Base-by-base conservation (phyloP, 805 yeast genomes). In the Starmerella potacharoeniae region DNA sequence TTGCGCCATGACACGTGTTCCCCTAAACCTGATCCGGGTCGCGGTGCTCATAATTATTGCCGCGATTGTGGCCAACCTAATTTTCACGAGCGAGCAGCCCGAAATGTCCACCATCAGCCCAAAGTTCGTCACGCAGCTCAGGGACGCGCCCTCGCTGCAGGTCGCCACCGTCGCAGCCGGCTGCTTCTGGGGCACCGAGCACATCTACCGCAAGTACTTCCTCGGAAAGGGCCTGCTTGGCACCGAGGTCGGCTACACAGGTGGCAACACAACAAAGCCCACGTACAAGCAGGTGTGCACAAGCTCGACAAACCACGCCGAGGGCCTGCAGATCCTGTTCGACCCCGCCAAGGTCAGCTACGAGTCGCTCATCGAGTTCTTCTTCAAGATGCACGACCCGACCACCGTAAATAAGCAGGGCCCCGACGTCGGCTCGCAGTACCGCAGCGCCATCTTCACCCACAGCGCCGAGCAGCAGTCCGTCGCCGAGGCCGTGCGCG, bases 341-440 rank as follows among this genome's bases (percentile, higher is more conserved):
- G 90, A 89, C 64, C 96, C 96, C 29, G 60, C 75, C 3, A 60
- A 68, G n/a, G 75, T 86, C 2, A 58, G 78, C 4, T 75, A 81
- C 63, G 77, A 71, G 54, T 86, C 84, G 33, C 70, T 91, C 46
- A 70, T 87, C 44, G 90, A 83, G 54, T 86, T 90, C 62, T 93
- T 91, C 74, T 90, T 88, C 73, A 76, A 84, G 64, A 87, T 88
- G 68, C 98, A 91, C 68, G 97, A 93, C 69, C 97, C 98, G 49
- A 93, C 97, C 2, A 83, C 89, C 2, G 58, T 76, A 52, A 81
- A 90, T 64, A 66, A 77, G 1, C 97, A 93, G 69, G 98, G 98
- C 3, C 85, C 86, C 17, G 97, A 91, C 65, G 63, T 64, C 8
- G 98, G 98, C 9, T 80, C 91, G 0, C 97, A 93, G 69, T 91